Evolutionary conservation across 2,329 filamentous ascomycete species (phyloP).

Genomic region (Colletotrichum tropicale): DNA sequence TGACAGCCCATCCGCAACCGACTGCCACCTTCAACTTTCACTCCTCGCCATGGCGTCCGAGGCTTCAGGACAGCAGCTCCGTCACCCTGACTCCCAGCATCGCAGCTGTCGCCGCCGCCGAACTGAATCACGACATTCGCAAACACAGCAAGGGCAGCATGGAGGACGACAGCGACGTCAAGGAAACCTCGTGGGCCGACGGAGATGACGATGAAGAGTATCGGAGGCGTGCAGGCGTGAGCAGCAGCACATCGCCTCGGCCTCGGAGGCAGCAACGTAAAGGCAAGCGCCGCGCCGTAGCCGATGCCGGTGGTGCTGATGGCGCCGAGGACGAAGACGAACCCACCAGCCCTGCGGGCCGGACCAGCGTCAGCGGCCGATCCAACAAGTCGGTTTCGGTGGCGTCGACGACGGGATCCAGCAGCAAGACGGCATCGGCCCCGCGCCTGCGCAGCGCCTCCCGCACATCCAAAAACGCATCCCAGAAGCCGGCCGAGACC

Average conservation of each 20-base stretch:
- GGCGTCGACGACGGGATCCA: constrained; percentile 2
- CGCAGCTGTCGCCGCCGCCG: constrained; percentile 10
- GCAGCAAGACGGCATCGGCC: constrained; percentile 12
- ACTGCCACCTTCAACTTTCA: constrained; percentile 11
- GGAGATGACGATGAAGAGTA: not conserved
- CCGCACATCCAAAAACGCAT: constrained; percentile 32
- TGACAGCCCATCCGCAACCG: constrained; percentile 2
- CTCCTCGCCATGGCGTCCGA: constrained; percentile 14
- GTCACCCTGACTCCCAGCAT: constrained; percentile 14
- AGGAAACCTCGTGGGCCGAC: constrained; percentile 5
- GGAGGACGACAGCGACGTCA: constrained; percentile 11
- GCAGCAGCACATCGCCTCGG: not conserved
- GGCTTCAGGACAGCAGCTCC: constrained; percentile 9
- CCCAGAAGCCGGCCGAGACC: constrained; percentile 27
- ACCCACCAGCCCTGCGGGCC: constrained; percentile 9
- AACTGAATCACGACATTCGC: constrained; percentile 8
- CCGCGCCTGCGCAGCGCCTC: constrained; percentile 31
- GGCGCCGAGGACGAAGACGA: not conserved
- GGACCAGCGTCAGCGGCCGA: constrained; percentile 6
- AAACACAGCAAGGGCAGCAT: constrained; percentile 16
- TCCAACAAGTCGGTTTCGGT: constrained; percentile 3
- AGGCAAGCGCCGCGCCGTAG: constrained; percentile 10
- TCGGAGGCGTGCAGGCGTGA: not conserved
- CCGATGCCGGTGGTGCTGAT: not conserved
- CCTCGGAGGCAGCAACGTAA: constrained; percentile 1